phyloP scores from a whole-genome alignment of 2,329 filamentous ascomycete genomes.

The Saccharata proteae region DNA sequence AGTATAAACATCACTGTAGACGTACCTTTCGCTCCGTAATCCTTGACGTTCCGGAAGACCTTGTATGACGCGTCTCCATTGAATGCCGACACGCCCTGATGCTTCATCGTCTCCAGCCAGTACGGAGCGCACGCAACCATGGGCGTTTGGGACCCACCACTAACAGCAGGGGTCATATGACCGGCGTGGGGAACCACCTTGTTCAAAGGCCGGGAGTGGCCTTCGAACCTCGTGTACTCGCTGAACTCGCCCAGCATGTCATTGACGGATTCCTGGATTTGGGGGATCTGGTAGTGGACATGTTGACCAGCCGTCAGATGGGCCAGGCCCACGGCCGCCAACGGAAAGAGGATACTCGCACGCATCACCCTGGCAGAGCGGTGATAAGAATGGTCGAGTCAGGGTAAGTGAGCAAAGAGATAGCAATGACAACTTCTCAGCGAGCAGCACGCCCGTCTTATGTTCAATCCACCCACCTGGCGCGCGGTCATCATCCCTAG shows the following conservation, averaged over 20 bases:
- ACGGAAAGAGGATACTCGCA: too few relatives aligned
- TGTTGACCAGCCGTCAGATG: too few relatives aligned
- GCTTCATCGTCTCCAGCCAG: conserved; percentile 30
- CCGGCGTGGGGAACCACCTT: not conserved
- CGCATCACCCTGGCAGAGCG: too few relatives aligned
- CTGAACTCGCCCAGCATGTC: conserved; percentile 6
- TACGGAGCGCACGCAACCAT: conserved; percentile 17
- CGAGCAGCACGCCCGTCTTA: too few relatives aligned
- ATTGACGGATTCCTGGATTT: conserved; percentile 2
- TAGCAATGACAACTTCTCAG: too few relatives aligned
- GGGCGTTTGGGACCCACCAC: not conserved
- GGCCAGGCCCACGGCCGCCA: too few relatives aligned
- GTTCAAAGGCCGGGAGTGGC: not conserved
- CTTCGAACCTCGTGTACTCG: conserved; percentile 1
- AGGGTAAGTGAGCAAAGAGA: too few relatives aligned
- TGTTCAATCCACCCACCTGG: too few relatives aligned
- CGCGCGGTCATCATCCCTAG: too few relatives aligned
- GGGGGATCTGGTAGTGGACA: conserved; percentile 6
- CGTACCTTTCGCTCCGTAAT: conserved; percentile 29
- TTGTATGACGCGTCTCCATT: conserved; percentile 26
- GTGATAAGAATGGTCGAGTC: too few relatives aligned
- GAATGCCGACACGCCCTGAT: conserved; percentile 29
- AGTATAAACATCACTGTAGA: not conserved
- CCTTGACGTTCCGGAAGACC: conserved; percentile 31
- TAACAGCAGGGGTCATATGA: not conserved